A percentile compares a stretch with the other conserved stretches of the same genome.
Evolutionary conservation across 208 protist genomes (phyloP).

Genomic region (Naegleria fowleri): DNA sequence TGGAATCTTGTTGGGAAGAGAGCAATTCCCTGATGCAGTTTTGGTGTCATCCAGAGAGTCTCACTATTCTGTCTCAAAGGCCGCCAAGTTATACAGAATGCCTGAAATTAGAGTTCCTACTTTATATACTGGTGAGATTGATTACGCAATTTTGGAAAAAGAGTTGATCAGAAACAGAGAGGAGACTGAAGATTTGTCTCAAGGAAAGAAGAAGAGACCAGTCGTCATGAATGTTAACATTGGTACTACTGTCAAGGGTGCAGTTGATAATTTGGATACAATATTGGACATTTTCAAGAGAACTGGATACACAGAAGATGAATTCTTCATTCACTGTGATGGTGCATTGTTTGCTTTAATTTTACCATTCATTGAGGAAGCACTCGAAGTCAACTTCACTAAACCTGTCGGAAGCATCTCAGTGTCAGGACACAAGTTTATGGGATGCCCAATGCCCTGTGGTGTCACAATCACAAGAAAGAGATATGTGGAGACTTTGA

Average conservation of each 20-base stretch:
- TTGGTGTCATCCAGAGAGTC: constrained; percentile 36
- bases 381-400: constrained; percentile 34
- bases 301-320: constrained; percentile 34
- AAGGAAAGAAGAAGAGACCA: constrained; percentile 34
- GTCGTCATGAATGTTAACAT: constrained; percentile 40
- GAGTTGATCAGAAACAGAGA: not conserved
- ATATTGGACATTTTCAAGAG: constrained; percentile 37
- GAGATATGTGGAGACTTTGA: constrained; percentile 33
- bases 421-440: constrained; percentile 45
- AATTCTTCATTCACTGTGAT: constrained; percentile 44
- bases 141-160: constrained; percentile 32
- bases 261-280: constrained; percentile 37
- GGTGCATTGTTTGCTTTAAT: constrained; percentile 41
- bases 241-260: constrained; percentile 41
- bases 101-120: not conserved
- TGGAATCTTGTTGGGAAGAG: constrained; percentile 34
- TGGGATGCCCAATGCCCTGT: constrained; percentile 44
- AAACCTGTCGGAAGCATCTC: constrained; percentile 37
- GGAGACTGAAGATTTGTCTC: constrained; percentile 7
- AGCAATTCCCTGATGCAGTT: constrained; percentile 38
- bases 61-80: constrained; percentile 43
- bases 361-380: constrained; percentile 39
- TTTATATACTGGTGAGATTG: constrained; percentile 37
- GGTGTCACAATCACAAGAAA: constrained; percentile 41
- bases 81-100: constrained; percentile 40